Conservation (phyloP, 1,284 basidiomycete species). For the Heterobasidion parviporum region DNA sequence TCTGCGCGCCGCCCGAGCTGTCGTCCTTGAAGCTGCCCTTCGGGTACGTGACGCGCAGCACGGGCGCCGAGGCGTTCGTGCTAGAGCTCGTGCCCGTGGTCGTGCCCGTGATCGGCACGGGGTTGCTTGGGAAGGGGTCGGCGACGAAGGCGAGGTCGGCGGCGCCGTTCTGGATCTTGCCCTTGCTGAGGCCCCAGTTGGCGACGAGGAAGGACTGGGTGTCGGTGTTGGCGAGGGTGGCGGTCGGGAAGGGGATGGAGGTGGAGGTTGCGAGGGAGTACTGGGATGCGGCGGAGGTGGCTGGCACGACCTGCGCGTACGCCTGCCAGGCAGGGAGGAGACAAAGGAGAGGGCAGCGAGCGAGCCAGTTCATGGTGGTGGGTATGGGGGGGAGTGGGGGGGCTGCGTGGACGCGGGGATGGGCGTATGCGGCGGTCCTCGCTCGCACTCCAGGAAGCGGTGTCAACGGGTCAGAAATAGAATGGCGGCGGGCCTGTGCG, state of each 20-base stretch:
- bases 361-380: not conserved
- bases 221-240: slow-evolving; percentile 42
- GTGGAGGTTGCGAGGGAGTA: slow-evolving; percentile 58
- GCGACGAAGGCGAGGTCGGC: slow-evolving; percentile 51
- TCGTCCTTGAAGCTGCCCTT: slow-evolving; percentile 50
- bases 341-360: not conserved
- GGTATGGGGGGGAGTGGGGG: not conserved
- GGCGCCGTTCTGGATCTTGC: slow-evolving; percentile 48
- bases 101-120: slow-evolving; percentile 21
- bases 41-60: slow-evolving; percentile 59
- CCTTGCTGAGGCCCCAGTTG: slow-evolving; percentile 54
- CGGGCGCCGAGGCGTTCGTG: slow-evolving; percentile 35
- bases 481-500: no score
- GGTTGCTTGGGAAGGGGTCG: slow-evolving; percentile 53
- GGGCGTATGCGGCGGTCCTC: no score
- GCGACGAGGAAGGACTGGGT: slow-evolving; percentile 47
- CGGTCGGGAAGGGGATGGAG: slow-evolving; percentile 55
- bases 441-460: no score
- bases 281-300: slow-evolving; percentile 38
- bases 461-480: no score
- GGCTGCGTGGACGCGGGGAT: not conserved
- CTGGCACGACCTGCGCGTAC: slow-evolving; percentile 7
- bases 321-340: not conserved
- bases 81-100: slow-evolving; percentile 8
- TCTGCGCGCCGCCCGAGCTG: slow-evolving; percentile 53